These are phyloP conservation scores for Gracilaria gracilis DNA, from an alignment of 23 red algal species.

Conservation along the genomic window DNA sequence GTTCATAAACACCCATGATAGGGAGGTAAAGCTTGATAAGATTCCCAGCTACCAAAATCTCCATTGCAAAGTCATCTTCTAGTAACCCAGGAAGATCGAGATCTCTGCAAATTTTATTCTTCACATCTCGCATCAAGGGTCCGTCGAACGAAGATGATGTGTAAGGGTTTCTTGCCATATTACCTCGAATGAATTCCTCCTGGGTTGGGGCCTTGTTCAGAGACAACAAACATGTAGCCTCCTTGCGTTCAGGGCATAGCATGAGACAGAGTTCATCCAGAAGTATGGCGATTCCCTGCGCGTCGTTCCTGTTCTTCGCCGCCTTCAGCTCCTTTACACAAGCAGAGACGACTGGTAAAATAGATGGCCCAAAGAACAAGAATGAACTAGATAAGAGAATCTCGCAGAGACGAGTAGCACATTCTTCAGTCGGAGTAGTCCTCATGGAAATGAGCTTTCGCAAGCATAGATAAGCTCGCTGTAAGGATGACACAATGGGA, in stretches of 20 bases:
- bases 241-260: constrained; percentile 74
- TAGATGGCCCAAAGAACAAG: constrained; percentile 47
- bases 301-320: constrained; percentile 52
- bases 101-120: constrained; percentile 86
- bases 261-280: constrained; percentile 61
- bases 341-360: constrained; percentile 42
- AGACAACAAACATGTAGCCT: constrained; percentile 50
- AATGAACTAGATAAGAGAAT: constrained; percentile 54
- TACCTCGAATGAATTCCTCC: constrained; percentile 92
- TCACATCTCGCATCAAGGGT: constrained; percentile 83
- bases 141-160: constrained; percentile 63
- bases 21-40: constrained; percentile 80
- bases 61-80: constrained; percentile 92
- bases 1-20: constrained; percentile 75
- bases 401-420: constrained; percentile 55
- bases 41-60: constrained; percentile 84
- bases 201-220: constrained; percentile 88
- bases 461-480: constrained; percentile 66
- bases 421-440: constrained; percentile 75
- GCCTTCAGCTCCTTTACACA: constrained; percentile 68
- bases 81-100: constrained; percentile 80
- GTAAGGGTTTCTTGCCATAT: constrained; percentile 76
- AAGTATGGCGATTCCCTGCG: constrained; percentile 66
- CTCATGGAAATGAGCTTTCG: constrained; percentile 72
- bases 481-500: constrained; percentile 42